Evolutionary conservation across 2,329 filamentous ascomycete species (phyloP).

Genomic region (Penicillium rolfsii): DNA sequence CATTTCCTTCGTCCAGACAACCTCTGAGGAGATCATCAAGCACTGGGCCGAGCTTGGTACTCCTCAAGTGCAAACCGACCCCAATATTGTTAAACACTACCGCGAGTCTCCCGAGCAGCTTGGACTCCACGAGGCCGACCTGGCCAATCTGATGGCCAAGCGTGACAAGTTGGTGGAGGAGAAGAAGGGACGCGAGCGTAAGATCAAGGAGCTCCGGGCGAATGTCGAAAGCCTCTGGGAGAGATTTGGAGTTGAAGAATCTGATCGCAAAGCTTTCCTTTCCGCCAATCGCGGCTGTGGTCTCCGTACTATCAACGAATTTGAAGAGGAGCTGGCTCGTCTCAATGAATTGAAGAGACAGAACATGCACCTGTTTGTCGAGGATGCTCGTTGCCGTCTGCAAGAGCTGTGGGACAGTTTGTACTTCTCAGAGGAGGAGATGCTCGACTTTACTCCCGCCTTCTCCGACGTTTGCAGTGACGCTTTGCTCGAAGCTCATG

Average conservation of each 20-base stretch:
- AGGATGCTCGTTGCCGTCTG: slow-evolving; percentile 85
- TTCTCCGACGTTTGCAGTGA: slow-evolving; percentile 98
- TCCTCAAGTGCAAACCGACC: slow-evolving; percentile 89
- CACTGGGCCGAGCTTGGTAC: slow-evolving; percentile 96
- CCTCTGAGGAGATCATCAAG: slow-evolving; percentile 84
- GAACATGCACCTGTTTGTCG: slow-evolving; percentile 93
- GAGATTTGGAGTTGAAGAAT: slow-evolving; percentile 79
- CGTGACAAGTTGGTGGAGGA: slow-evolving; percentile 85
- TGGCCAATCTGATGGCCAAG: slow-evolving; percentile 70
- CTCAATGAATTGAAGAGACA: slow-evolving; percentile 93
- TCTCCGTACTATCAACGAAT: slow-evolving; percentile 90
- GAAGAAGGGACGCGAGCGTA: slow-evolving; percentile 81
- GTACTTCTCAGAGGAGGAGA: slow-evolving; percentile 96
- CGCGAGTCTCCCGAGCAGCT: slow-evolving; percentile 91
- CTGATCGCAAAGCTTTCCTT: slow-evolving; percentile 82
- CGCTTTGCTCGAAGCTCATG: slow-evolving; percentile 90
- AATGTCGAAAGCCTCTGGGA: slow-evolving; percentile 89
- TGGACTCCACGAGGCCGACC: slow-evolving; percentile 85
- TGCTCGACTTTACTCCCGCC: slow-evolving; percentile 95
- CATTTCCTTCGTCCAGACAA: slow-evolving; percentile 71
- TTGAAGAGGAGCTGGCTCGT: slow-evolving; percentile 83
- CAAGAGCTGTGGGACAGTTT: slow-evolving; percentile 94
- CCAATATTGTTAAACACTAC: slow-evolving; percentile 83
- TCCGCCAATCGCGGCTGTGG: slow-evolving; percentile 88
- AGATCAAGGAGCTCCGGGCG: slow-evolving; percentile 72